A percentile compares a stretch with the other conserved stretches of the same genome.
These are phyloP conservation scores for Ichthyophthirius multifiliis DNA, from an alignment of 169 alveolate genomes.

Conservation along the genomic window DNA sequence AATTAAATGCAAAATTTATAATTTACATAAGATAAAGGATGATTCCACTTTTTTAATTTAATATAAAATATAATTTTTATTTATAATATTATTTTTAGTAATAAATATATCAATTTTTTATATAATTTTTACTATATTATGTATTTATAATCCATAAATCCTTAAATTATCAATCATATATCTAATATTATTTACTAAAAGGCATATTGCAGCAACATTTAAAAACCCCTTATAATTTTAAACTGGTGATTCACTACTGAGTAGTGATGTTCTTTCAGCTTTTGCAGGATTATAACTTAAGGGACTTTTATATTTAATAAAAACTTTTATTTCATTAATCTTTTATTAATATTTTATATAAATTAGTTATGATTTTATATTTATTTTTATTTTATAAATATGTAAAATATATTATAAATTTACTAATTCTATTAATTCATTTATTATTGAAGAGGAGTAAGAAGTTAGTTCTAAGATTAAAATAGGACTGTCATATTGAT, in stretches of 20 bases:
- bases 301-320: constrained; percentile 32
- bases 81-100: no score
- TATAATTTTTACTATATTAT: background rate
- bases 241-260: constrained; percentile 33
- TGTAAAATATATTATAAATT: no score
- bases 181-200: constrained; percentile 29
- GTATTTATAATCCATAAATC: constrained; percentile 21
- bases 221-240: constrained; percentile 39
- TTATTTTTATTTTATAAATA: no score
- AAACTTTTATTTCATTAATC: constrained; percentile 15
- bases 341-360: background rate
- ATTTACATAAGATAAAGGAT: no score
- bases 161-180: constrained; percentile 22
- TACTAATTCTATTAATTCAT: background rate
- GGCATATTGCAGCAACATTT: constrained; percentile 17
- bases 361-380: no score
- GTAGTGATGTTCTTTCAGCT: constrained; percentile 27
- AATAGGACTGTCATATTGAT: background rate
- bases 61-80: no score
- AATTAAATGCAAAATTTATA: no score
- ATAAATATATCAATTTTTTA: no score
- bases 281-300: constrained; percentile 24
- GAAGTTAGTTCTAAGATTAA: background rate
- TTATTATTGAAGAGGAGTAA: background rate
- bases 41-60: no score